phyloP scores from a whole-genome alignment of 2,329 filamentous ascomycete genomes.

The Monilinia aucupariae region DNA sequence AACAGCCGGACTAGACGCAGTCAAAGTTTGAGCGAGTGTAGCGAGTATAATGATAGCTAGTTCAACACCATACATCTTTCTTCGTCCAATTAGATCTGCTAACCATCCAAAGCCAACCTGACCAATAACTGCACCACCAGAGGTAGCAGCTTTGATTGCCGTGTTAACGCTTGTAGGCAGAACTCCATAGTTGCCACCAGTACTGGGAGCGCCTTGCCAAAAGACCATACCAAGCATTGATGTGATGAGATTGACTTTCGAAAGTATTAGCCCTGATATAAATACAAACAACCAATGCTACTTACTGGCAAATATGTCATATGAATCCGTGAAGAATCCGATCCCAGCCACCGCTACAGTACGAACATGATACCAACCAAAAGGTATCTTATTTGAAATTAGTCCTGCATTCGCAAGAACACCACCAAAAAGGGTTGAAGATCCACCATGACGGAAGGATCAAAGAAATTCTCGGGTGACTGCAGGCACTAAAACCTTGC shows the following conservation, averaged over 20 bases:
- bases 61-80: conserved; percentile 78
- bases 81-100: conserved; percentile 69
- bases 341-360: conserved; percentile 72
- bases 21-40: conserved; percentile 61
- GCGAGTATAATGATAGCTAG: conserved; percentile 66
- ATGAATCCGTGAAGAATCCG: conserved; percentile 79
- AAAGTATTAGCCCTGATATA: not conserved
- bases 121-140: conserved; percentile 71
- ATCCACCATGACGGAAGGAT: conserved; percentile 12
- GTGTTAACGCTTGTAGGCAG: conserved; percentile 63
- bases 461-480: not conserved
- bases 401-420: not conserved
- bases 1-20: conserved; percentile 55
- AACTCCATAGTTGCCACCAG: conserved; percentile 46
- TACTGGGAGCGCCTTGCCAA: conserved; percentile 50
- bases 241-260: conserved; percentile 59
- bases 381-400: conserved; percentile 45
- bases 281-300: not conserved
- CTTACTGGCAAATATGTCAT: conserved; percentile 67
- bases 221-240: conserved; percentile 71
- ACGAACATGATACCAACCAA: conserved; percentile 70
- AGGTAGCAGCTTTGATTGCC: conserved; percentile 76
- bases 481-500: not conserved
- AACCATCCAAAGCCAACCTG: conserved; percentile 73
- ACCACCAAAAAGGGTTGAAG: not conserved